Conservation (phyloP, 495 filamentous ascomycete species). For the Talaromyces nanjingensis region DNA sequence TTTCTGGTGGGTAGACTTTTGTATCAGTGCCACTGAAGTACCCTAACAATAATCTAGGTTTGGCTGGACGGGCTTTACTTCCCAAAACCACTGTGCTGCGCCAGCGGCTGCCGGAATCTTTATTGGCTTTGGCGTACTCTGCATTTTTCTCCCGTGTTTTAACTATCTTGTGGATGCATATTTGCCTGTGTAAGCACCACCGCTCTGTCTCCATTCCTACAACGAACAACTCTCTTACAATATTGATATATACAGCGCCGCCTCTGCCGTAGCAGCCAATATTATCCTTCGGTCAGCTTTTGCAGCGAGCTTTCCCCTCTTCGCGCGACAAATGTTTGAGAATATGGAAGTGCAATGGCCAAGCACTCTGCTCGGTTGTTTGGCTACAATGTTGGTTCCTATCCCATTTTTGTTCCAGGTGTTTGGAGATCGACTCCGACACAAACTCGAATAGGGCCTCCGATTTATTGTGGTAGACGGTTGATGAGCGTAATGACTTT, state of each 20-base stretch:
- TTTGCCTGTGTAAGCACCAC: conserved; percentile 63
- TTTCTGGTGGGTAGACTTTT: conserved; percentile 58
- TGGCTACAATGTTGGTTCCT: conserved; percentile 60
- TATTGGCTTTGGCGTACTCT: conserved; percentile 57
- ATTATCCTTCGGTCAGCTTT: conserved; percentile 68
- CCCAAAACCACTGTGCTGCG: conserved; percentile 70
- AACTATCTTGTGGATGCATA: conserved; percentile 88
- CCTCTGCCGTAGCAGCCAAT: conserved; percentile 75
- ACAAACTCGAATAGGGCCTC: conserved; percentile 17
- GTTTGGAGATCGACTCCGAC: conserved; percentile 56
- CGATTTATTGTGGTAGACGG: no score
- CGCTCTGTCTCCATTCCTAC: background rate
- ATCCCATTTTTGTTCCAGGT: conserved; percentile 60
- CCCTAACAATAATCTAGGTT: conserved; percentile 20
- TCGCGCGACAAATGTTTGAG: conserved; percentile 66
- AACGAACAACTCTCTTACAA: background rate
- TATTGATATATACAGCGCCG: conserved; percentile 43
- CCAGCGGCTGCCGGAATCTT: conserved; percentile 64
- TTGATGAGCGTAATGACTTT: no score
- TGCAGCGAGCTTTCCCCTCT: conserved; percentile 70
- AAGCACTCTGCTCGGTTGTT: conserved; percentile 61
- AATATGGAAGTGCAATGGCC: conserved; percentile 68
- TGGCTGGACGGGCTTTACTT: conserved; percentile 65
- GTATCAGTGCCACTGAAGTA: background rate
- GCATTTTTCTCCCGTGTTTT: conserved; percentile 74